A percentile compares a stretch with the other conserved stretches of the same genome.
Conservation (phyloP, 2,329 filamentous ascomycete species). For the Waltergamsia citrina region DNA sequence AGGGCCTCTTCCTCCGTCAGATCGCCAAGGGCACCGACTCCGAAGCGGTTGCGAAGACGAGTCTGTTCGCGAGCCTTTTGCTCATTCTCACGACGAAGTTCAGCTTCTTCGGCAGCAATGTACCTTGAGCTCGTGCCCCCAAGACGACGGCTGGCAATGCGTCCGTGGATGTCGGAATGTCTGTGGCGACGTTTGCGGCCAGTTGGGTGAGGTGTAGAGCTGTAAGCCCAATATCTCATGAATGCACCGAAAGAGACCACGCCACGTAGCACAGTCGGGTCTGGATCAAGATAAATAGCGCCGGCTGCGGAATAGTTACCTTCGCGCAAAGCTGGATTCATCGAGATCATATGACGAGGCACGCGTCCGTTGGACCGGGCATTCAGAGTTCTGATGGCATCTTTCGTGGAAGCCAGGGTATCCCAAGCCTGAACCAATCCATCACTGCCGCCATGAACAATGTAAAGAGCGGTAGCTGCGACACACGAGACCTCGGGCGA, state of each 20-base stretch:
- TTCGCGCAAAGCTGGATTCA: slow-evolving; percentile 50
- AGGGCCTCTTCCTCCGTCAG: slow-evolving; percentile 58
- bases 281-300: slow-evolving; percentile 78
- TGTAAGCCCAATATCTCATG: slow-evolving; percentile 89
- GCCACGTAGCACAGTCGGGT: slow-evolving; percentile 76
- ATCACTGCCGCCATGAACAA: slow-evolving; percentile 91
- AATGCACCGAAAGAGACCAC: slow-evolving; percentile 81
- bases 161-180: slow-evolving; percentile 51
- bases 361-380: slow-evolving; percentile 75
- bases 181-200: slow-evolving; percentile 72
- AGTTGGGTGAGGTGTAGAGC: slow-evolving; percentile 67
- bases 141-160: slow-evolving; percentile 38
- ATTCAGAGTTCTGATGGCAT: slow-evolving; percentile 78
- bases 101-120: slow-evolving; percentile 77
- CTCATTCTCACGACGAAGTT: slow-evolving; percentile 66
- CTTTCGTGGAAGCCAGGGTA: slow-evolving; percentile 69
- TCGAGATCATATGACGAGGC: slow-evolving; percentile 56
- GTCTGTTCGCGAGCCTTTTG: slow-evolving; percentile 57
- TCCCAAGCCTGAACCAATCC: slow-evolving; percentile 96
- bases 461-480: slow-evolving; percentile 73
- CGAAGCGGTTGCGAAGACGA: slow-evolving; percentile 70
- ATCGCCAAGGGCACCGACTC: slow-evolving; percentile 60
- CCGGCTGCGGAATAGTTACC: slow-evolving; percentile 75
- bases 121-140: slow-evolving; percentile 68
- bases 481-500: slow-evolving; percentile 80